A percentile compares a stretch with the other conserved stretches of the same genome.
Evolutionary conservation across 164 flowering plant genomes (phyloP).

Genomic region (Berberis vulgaris): DNA sequence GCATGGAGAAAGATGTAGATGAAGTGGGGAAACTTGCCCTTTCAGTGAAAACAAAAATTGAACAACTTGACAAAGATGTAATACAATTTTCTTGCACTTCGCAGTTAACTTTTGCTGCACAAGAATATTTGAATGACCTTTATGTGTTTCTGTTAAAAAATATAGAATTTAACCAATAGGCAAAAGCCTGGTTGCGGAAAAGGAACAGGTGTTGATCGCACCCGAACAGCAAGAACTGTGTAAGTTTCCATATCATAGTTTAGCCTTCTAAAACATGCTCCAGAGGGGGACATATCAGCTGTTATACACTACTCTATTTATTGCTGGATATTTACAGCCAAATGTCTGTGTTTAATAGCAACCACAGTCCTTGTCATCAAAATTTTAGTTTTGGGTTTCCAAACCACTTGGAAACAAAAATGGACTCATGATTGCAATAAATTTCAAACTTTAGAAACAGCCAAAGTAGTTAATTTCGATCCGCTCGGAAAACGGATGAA

Average conservation of each 20-base stretch:
- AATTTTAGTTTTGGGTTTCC: too few species aligned
- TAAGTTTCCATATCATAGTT: slow-evolving; percentile 15
- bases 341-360: too few species aligned
- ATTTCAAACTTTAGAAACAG: too few species aligned
- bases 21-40: slow-evolving; percentile 80
- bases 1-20: slow-evolving; percentile 94
- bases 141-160: neutral
- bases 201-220: slow-evolving; percentile 81
- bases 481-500: too few species aligned
- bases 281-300: too few species aligned
- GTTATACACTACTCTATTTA: too few species aligned
- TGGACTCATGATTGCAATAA: too few species aligned
- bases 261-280: too few species aligned
- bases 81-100: slow-evolving; percentile 3
- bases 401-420: too few species aligned
- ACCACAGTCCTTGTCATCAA: too few species aligned
- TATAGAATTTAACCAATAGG: slow-evolving; percentile 75
- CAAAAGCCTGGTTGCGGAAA: slow-evolving; percentile 87
- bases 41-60: slow-evolving; percentile 60
- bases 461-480: too few species aligned
- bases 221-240: slow-evolving; percentile 77
- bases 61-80: slow-evolving; percentile 81
- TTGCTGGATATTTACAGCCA: too few species aligned
- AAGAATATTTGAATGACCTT: neutral
- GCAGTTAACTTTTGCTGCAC: neutral